Percentiles rank a stretch among this genome's conserved stretches.
Conservation (phyloP, 495 filamentous ascomycete genomes). For the Penicillium crystallinum region DNA sequence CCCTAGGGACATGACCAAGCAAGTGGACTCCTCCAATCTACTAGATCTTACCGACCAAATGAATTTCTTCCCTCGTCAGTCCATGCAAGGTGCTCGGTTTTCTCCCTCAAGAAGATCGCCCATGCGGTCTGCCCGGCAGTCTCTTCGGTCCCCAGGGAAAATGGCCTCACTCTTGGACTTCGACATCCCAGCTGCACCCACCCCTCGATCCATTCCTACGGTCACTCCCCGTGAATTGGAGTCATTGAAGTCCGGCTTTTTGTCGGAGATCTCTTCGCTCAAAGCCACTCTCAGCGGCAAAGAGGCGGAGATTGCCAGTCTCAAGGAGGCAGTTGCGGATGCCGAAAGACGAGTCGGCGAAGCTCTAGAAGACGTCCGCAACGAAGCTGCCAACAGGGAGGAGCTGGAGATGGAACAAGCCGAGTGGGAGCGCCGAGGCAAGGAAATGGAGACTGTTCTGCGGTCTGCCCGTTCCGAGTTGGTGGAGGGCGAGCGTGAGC, state of each 20-base stretch:
- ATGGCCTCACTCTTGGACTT: slow-evolving; percentile 70
- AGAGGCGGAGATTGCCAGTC: slow-evolving; percentile 78
- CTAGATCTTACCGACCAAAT: slow-evolving; percentile 86
- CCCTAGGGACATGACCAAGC: slow-evolving; percentile 49
- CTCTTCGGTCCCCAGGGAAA: slow-evolving; percentile 36
- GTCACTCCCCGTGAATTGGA: slow-evolving; percentile 92
- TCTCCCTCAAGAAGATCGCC: slow-evolving; percentile 46
- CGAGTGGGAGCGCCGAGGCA: slow-evolving; percentile 75
- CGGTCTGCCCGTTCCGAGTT: slow-evolving; percentile 77
- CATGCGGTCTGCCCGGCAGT: slow-evolving; percentile 26
- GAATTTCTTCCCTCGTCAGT: slow-evolving; percentile 44
- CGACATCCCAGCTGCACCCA: slow-evolving; percentile 82
- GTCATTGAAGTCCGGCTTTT: slow-evolving; percentile 78
- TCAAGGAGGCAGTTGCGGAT: slow-evolving; percentile 80
- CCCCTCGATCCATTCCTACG: slow-evolving; percentile 83
- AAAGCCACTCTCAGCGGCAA: slow-evolving; percentile 84
- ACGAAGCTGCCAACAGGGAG: slow-evolving; percentile 64
- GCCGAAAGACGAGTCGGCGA: slow-evolving; percentile 90
- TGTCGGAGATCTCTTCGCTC: slow-evolving; percentile 84
- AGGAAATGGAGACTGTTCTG: slow-evolving; percentile 79
- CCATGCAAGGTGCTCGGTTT: slow-evolving; percentile 33
- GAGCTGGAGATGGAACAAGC: slow-evolving; percentile 68
- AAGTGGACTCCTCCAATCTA: slow-evolving; percentile 46
- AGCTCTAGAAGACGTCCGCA: slow-evolving; percentile 71
- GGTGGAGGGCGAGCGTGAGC: slow-evolving; percentile 65